Percentiles rank a stretch among this genome's conserved stretches.
Evolutionary conservation across 1,284 basidiomycete genomes (phyloP).

Genomic region (Waitea zeae): DNA sequence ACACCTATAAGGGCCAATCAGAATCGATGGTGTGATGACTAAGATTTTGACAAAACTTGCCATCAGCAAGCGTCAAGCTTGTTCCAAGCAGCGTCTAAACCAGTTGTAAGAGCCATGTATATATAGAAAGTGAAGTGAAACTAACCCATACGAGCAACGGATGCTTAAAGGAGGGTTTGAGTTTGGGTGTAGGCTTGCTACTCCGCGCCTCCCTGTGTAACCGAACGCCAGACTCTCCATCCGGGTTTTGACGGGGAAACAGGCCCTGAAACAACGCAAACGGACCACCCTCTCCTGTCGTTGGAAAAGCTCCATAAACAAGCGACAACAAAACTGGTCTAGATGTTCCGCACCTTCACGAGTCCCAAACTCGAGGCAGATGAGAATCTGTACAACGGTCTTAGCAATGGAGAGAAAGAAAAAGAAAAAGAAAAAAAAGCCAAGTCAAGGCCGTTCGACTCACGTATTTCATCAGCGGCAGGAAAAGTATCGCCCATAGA

Average conservation of each 20-base stretch:
- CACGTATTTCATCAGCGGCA: slow-evolving; percentile 54
- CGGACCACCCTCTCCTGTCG: slow-evolving; percentile 48
- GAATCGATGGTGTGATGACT: no score
- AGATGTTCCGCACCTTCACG: no score
- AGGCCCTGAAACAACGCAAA: slow-evolving; percentile 48
- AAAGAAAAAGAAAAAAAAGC: not conserved
- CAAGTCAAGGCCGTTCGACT: slow-evolving; percentile 9
- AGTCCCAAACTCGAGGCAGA: slow-evolving; percentile 41
- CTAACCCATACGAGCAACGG: slow-evolving; percentile 36
- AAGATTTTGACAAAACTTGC: slow-evolving; percentile 11
- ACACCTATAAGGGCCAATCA: slow-evolving; percentile 10
- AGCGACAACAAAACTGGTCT: no score
- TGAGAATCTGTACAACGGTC: slow-evolving; percentile 23
- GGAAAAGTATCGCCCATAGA: slow-evolving; percentile 41
- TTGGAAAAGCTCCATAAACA: no score
- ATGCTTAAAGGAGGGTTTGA: slow-evolving; percentile 21
- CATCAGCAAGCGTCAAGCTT: slow-evolving; percentile 43
- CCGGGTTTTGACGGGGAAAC: slow-evolving; percentile 34
- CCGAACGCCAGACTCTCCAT: slow-evolving; percentile 15
- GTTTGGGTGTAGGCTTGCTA: no score
- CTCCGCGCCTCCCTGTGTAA: no score
- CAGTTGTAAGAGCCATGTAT: not conserved
- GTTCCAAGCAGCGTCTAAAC: slow-evolving; percentile 20
- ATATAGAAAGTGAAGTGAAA: slow-evolving; percentile 1
- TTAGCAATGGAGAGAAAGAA: not conserved